phyloP scores from a whole-genome alignment of 192 early-diverging fungal genomes.

The Coemansia biformis region DNA sequence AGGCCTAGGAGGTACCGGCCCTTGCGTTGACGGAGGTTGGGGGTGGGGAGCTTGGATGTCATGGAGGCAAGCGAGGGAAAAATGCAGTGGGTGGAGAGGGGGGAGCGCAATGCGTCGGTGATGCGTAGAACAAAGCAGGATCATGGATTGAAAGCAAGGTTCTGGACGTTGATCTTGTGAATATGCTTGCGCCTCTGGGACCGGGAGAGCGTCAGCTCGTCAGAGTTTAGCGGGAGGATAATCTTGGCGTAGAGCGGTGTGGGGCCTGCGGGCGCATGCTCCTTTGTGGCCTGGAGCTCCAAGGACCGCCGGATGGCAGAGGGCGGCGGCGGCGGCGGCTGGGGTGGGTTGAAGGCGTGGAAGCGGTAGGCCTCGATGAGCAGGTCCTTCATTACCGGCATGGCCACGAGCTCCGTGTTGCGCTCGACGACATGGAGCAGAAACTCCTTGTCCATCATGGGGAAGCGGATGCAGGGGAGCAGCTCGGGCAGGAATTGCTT shows the following conservation, averaged over 20 bases:
- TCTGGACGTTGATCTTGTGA: conserved; percentile 23
- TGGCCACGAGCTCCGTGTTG: conserved; percentile 36
- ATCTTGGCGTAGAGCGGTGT: conserved; percentile 35
- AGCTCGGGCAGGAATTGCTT: conserved; percentile 26
- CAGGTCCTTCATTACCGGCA: conserved; percentile 46
- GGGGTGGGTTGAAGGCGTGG: conserved; percentile 41
- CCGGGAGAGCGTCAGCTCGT: conserved; percentile 35
- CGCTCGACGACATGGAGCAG: conserved; percentile 41
- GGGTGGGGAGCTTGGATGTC: too few species aligned
- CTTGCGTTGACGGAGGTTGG: too few species aligned
- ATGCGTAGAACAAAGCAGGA: not conserved
- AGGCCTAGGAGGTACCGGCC: too few species aligned
- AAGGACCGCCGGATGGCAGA: conserved; percentile 9
- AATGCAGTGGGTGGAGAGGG: not conserved
- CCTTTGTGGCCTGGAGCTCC: conserved; percentile 27
- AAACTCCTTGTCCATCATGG: conserved; percentile 44
- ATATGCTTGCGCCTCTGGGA: conserved; percentile 38
- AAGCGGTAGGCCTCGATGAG: conserved; percentile 50
- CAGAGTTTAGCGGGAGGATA: conserved; percentile 35
- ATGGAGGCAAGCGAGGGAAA: not conserved
- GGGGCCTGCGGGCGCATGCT: conserved; percentile 17
- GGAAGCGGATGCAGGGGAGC: conserved; percentile 41
- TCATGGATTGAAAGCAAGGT: conserved; percentile 7
- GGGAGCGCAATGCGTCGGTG: not conserved
- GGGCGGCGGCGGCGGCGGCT: not conserved